These are phyloP conservation scores for Wakefieldia striispora DNA, from an alignment of 768 basidiomycete genomes.

Conservation along the genomic window DNA sequence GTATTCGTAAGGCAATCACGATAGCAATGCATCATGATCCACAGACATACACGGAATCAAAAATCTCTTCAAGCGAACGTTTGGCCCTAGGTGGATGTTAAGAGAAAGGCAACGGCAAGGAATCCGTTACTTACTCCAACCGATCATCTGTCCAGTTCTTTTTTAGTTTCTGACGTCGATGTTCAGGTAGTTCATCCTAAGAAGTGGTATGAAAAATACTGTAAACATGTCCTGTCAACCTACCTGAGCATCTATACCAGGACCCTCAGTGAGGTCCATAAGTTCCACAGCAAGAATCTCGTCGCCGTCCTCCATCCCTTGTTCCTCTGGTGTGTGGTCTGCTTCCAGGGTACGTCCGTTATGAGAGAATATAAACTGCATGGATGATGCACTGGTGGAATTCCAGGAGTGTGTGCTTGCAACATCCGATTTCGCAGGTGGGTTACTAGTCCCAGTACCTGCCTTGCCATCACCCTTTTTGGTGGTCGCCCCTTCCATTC, in stretches of 20 bases:
- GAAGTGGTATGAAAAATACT: constrained; percentile 4
- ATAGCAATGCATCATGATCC: background rate
- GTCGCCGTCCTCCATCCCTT: constrained; percentile 84
- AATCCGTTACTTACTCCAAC: constrained; percentile 52
- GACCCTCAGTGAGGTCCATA: constrained; percentile 82
- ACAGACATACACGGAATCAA: constrained; percentile 74
- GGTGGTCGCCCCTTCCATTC: constrained; percentile 67
- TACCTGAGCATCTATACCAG: constrained; percentile 62
- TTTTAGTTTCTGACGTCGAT: constrained; percentile 65
- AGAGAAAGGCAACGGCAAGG: background rate
- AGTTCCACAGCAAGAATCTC: constrained; percentile 88
- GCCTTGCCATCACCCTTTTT: constrained; percentile 43
- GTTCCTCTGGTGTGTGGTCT: constrained; percentile 83
- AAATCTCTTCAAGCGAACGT: constrained; percentile 76
- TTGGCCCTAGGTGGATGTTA: constrained; percentile 50
- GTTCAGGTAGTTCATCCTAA: constrained; percentile 66
- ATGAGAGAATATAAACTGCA: constrained; percentile 86
- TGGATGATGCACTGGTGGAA: constrained; percentile 39
- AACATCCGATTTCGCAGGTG: constrained; percentile 49
- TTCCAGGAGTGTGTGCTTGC: constrained; percentile 44
- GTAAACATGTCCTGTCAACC: constrained; percentile 22
- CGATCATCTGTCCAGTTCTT: constrained; percentile 83
- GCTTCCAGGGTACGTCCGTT: constrained; percentile 76
- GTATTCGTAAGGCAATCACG: constrained; percentile 1
- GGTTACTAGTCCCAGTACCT: constrained; percentile 38